Evolutionary conservation across 2,329 filamentous ascomycete species (phyloP).

Genomic region (Cladophialophora psammophila): DNA sequence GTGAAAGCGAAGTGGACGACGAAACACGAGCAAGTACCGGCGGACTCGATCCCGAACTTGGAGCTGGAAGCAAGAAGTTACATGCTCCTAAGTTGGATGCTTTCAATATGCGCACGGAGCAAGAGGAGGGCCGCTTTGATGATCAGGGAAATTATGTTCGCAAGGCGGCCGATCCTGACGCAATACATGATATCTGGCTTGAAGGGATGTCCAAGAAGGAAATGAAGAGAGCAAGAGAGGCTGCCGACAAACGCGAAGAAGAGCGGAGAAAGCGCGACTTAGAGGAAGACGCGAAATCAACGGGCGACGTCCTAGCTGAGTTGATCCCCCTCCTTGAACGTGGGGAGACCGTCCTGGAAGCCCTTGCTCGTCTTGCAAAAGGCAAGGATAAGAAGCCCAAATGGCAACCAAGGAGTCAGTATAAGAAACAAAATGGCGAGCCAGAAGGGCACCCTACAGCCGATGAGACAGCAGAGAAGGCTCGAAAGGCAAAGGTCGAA

Average conservation of each 20-base stretch:
- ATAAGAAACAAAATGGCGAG: conserved; percentile 47
- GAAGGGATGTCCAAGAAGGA: conserved; percentile 93
- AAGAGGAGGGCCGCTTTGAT: conserved; percentile 93
- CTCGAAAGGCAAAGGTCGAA: conserved; percentile 76
- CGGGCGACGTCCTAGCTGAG: conserved; percentile 73
- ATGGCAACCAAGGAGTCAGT: conserved; percentile 52
- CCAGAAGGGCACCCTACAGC: conserved; percentile 21
- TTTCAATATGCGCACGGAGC: conserved; percentile 90
- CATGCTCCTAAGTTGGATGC: conserved; percentile 94
- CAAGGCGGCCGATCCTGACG: conserved; percentile 86
- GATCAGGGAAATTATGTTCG: conserved; percentile 89
- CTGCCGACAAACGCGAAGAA: conserved; percentile 82
- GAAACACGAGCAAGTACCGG: conserved; percentile 75
- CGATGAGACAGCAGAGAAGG: conserved; percentile 72
- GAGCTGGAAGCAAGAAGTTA: conserved; percentile 86
- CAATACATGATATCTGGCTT: conserved; percentile 89
- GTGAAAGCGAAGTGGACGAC: conserved; percentile 68
- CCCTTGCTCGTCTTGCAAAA: conserved; percentile 80
- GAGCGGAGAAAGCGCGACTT: conserved; percentile 75
- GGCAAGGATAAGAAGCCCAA: conserved; percentile 59
- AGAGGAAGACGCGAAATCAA: conserved; percentile 76
- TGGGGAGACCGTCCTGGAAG: conserved; percentile 87
- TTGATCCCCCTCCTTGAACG: conserved; percentile 77
- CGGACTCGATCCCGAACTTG: conserved; percentile 85
- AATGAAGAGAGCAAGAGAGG: conserved; percentile 84